Conservation (phyloP, 345 rosid species). For the Mangifera indica region DNA sequence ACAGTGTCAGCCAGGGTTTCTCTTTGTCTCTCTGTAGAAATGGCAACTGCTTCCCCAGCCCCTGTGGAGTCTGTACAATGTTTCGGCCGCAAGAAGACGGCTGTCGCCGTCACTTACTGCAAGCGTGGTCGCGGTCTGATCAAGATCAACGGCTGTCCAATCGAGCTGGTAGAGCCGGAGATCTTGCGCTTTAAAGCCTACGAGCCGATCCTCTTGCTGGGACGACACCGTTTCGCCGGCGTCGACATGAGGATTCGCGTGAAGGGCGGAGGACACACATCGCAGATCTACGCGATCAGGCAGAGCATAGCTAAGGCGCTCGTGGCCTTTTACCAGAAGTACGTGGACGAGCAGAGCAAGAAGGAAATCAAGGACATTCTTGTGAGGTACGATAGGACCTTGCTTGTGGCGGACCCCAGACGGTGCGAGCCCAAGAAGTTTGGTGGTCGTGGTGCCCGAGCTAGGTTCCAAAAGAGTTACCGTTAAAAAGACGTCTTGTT, state of each 20-base stretch:
- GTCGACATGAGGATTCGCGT: constrained; percentile 80
- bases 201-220: constrained; percentile 76
- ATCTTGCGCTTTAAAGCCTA: constrained; percentile 74
- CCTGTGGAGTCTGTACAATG: constrained; percentile 59
- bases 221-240: constrained; percentile 67
- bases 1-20: constrained; percentile 17
- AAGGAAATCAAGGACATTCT: constrained; percentile 87
- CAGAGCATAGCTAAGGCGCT: constrained; percentile 92
- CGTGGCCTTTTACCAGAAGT: constrained; percentile 84
- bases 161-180: constrained; percentile 75
- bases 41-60: constrained; percentile 14
- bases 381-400: constrained; percentile 78
- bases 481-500: constrained; percentile 43
- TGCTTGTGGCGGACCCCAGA: constrained; percentile 89
- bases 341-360: constrained; percentile 81
- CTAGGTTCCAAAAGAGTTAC: constrained; percentile 94
- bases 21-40: constrained; percentile 6
- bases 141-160: constrained; percentile 80
- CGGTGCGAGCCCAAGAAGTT: constrained; percentile 97
- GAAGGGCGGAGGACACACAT: constrained; percentile 68
- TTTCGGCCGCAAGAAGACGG: constrained; percentile 83
- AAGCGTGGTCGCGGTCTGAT: constrained; percentile 72
- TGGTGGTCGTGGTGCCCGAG: constrained; percentile 92
- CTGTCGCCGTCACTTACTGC: constrained; percentile 81
- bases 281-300: constrained; percentile 87